These are phyloP conservation scores for Monoraphidium neglectum DNA, from an alignment of 139 green algal species.

Conservation along the genomic window DNA sequence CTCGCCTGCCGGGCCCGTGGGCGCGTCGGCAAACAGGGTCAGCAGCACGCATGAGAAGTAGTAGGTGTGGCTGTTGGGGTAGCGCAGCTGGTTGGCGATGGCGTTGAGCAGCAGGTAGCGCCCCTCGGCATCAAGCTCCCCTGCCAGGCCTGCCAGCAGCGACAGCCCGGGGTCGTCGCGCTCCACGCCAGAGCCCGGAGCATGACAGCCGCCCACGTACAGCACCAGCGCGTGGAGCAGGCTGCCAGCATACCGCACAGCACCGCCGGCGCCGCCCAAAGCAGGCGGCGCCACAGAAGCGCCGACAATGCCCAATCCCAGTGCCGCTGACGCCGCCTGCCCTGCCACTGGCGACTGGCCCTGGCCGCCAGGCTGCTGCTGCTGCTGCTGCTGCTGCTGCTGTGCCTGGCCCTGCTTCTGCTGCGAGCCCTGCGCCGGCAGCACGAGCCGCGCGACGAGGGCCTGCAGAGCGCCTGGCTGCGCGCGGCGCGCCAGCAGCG, in stretches of 20 bases:
- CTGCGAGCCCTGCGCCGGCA: background rate
- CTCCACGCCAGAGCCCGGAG: constrained; percentile 6
- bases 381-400: too few species aligned
- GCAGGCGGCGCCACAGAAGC: too few species aligned
- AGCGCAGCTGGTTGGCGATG: constrained; percentile 98
- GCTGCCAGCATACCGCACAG: constrained; percentile 77
- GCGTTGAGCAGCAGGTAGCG: constrained; percentile 97
- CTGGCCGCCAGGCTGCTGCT: background rate
- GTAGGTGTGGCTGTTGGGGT: constrained; percentile 99
- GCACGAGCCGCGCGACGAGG: too few species aligned
- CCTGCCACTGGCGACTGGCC: background rate
- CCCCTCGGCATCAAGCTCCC: constrained; percentile 89
- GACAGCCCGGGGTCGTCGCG: constrained; percentile 20
- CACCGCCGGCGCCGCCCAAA: constrained; percentile 25
- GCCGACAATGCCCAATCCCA: too few species aligned
- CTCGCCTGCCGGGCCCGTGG: constrained; percentile 32
- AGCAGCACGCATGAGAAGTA: constrained; percentile 98
- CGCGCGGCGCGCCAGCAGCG: constrained; percentile 36
- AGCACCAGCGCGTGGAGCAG: constrained; percentile 93
- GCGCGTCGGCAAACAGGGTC: constrained; percentile 87
- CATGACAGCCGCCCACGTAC: constrained; percentile 79
- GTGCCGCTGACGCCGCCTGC: background rate
- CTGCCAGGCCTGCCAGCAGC: constrained; percentile 41
- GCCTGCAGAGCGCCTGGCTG: too few species aligned
- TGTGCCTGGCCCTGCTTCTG: too few species aligned